phyloP scores from a whole-genome alignment of 2,329 filamentous ascomycete species.

The Stachybotrys echinatus region DNA sequence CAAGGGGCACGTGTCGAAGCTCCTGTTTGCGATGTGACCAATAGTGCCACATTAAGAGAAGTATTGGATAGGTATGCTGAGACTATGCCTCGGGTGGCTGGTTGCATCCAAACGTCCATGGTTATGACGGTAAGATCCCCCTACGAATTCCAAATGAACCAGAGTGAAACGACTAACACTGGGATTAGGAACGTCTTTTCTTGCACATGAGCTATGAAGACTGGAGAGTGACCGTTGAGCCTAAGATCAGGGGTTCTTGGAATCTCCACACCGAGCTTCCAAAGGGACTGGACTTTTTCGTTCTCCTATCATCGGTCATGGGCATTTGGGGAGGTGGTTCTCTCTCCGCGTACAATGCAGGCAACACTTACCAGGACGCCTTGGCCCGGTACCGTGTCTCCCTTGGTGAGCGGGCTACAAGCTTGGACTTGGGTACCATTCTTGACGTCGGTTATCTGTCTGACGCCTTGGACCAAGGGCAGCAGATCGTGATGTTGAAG shows the following conservation, averaged over 20 bases:
- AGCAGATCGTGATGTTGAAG: neutral
- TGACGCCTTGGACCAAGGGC: neutral
- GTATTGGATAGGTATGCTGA: neutral
- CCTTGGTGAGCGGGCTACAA: neutral
- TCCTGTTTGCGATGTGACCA: conserved; percentile 4
- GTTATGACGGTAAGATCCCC: no score
- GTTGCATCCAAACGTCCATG: conserved; percentile 8
- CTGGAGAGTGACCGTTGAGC: conserved; percentile 14
- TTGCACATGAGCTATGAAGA: conserved; percentile 16
- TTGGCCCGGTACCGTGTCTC: neutral
- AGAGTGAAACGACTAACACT: no score
- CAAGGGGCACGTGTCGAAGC: neutral
- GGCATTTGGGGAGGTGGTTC: neutral
- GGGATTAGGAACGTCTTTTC: no score
- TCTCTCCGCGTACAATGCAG: neutral
- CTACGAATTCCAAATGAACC: no score
- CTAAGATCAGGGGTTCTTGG: conserved; percentile 23
- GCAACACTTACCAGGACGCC: neutral
- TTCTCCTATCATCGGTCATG: conserved; percentile 4
- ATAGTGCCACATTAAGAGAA: neutral
- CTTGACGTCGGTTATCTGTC: neutral
- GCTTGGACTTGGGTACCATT: neutral
- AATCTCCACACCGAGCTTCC: conserved; percentile 21
- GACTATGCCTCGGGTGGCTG: conserved; percentile 22
- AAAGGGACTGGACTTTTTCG: conserved; percentile 28